These are phyloP conservation scores for Nothopassalora personata DNA, from an alignment of 2,329 filamentous ascomycete species.

Conservation along the genomic window DNA sequence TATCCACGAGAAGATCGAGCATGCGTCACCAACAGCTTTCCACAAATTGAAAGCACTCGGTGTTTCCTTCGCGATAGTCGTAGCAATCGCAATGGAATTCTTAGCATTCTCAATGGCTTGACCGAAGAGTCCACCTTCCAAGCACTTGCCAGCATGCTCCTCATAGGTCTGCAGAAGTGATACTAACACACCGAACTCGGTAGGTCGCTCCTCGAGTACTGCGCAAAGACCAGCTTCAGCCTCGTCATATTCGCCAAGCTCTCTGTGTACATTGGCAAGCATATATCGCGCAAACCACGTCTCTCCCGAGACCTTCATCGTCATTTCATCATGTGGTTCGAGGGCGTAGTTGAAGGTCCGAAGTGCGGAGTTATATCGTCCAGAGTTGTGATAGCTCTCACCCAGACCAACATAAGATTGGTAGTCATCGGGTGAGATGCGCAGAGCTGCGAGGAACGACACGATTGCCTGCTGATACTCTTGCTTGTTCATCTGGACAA, in stretches of 20 bases:
- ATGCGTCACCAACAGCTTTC: constrained; percentile 88
- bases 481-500: constrained; percentile 90
- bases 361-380: constrained; percentile 86
- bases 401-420: constrained; percentile 94
- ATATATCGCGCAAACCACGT: constrained; percentile 97
- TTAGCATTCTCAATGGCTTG: constrained; percentile 67
- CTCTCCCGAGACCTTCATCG: constrained; percentile 56
- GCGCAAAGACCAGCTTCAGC: constrained; percentile 71
- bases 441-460: constrained; percentile 82
- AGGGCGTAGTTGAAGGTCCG: constrained; percentile 86
- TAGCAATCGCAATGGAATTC: constrained; percentile 64
- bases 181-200: constrained; percentile 81
- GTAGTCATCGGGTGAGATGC: constrained; percentile 80
- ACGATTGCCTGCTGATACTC: constrained; percentile 84
- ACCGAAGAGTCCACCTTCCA: constrained; percentile 82
- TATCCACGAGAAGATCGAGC: constrained; percentile 73
- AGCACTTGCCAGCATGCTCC: constrained; percentile 69
- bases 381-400: constrained; percentile 95
- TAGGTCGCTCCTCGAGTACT: constrained; percentile 62
- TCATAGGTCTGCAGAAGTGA: constrained; percentile 83
- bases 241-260: constrained; percentile 83
- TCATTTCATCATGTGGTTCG: constrained; percentile 59
- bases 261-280: constrained; percentile 88
- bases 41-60: constrained; percentile 84
- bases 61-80: constrained; percentile 55